A percentile compares a stretch with the other conserved stretches of the same genome.
Conservation (phyloP, 2,329 filamentous ascomycete genomes). For the Orbilia quercus region DNA sequence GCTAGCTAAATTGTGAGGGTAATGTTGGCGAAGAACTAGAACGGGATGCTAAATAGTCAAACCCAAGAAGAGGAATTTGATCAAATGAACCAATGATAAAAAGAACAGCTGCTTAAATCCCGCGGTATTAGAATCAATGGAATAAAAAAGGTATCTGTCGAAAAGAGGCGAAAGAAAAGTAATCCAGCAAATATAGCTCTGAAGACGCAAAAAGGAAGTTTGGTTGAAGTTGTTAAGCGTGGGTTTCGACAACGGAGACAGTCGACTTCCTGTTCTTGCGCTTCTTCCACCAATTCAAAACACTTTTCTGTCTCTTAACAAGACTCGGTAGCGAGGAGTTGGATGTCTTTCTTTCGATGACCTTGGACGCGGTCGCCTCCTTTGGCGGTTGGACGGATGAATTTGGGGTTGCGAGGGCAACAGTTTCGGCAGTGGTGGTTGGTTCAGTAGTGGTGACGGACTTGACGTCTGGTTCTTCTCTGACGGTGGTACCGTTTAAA, state of each 20-base stretch:
- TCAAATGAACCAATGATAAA: constrained; percentile 9
- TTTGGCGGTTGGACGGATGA: constrained; percentile 38
- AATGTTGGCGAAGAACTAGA: constrained; percentile 4
- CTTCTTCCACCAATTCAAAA: constrained; percentile 55
- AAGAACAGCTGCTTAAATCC: too few species aligned
- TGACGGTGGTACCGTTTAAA: constrained; percentile 46
- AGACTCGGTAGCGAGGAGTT: constrained; percentile 50
- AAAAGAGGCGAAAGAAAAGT: background rate
- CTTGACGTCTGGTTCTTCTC: constrained; percentile 51
- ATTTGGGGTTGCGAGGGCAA: constrained; percentile 26
- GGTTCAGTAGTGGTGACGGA: constrained; percentile 51
- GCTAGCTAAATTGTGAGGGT: constrained; percentile 3
- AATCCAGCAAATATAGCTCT: background rate
- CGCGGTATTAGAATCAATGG: background rate
- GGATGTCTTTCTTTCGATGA: constrained; percentile 48
- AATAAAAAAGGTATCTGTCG: background rate
- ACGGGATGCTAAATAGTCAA: constrained; percentile 19
- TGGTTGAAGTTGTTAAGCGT: constrained; percentile 12
- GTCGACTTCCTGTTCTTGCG: constrained; percentile 55
- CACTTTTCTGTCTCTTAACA: constrained; percentile 48
- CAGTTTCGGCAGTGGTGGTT: constrained; percentile 19
- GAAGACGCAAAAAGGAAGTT: background rate
- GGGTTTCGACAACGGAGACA: constrained; percentile 32
- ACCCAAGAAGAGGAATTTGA: background rate
- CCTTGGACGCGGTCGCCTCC: constrained; percentile 19